A percentile compares a stretch with the other conserved stretches of the same genome.
phyloP scores from a whole-genome alignment of 2,329 filamentous ascomycete genomes.

The Penicillium brevicompactum region DNA sequence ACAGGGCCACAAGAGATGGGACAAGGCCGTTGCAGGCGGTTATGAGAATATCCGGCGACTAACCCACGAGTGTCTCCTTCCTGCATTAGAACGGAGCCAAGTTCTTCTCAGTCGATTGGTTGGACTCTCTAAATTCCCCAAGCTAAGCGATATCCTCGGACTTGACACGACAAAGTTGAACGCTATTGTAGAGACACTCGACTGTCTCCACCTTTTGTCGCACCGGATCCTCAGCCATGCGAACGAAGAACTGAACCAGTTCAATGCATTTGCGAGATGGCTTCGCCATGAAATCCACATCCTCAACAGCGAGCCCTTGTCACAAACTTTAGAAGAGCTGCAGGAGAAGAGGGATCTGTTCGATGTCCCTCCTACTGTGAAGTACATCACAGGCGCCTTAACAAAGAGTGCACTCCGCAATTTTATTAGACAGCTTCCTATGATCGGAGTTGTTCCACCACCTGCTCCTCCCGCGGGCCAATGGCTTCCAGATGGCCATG shows the following conservation, averaged over 20 bases:
- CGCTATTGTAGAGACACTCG: slow-evolving; percentile 66
- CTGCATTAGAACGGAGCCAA: slow-evolving; percentile 78
- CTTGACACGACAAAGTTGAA: slow-evolving; percentile 66
- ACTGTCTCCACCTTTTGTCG: slow-evolving; percentile 73
- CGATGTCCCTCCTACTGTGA: slow-evolving; percentile 70
- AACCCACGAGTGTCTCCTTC: slow-evolving; percentile 84
- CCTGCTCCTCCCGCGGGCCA: slow-evolving; percentile 46
- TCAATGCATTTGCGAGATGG: slow-evolving; percentile 79
- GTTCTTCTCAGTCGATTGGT: slow-evolving; percentile 81
- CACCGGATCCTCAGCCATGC: slow-evolving; percentile 72
- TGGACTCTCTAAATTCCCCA: slow-evolving; percentile 80
- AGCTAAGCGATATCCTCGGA: slow-evolving; percentile 65
- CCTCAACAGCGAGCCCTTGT: slow-evolving; percentile 65
- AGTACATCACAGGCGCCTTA: slow-evolving; percentile 75
- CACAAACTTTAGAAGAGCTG: slow-evolving; percentile 66
- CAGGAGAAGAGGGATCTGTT: slow-evolving; percentile 76
- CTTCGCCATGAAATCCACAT: slow-evolving; percentile 80
- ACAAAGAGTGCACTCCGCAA: slow-evolving; percentile 64
- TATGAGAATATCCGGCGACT: slow-evolving; percentile 76
- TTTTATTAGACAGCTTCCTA: slow-evolving; percentile 52
- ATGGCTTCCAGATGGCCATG: slow-evolving; percentile 42
- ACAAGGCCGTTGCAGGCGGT: slow-evolving; percentile 78
- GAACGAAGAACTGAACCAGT: slow-evolving; percentile 77
- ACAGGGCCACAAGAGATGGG: slow-evolving; percentile 91
- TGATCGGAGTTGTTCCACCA: slow-evolving; percentile 33